Percentiles rank a stretch among this genome's conserved stretches.
These are phyloP conservation scores for Fusarium anguioides DNA, from an alignment of 2,329 filamentous ascomycete genomes.

Conservation along the genomic window DNA sequence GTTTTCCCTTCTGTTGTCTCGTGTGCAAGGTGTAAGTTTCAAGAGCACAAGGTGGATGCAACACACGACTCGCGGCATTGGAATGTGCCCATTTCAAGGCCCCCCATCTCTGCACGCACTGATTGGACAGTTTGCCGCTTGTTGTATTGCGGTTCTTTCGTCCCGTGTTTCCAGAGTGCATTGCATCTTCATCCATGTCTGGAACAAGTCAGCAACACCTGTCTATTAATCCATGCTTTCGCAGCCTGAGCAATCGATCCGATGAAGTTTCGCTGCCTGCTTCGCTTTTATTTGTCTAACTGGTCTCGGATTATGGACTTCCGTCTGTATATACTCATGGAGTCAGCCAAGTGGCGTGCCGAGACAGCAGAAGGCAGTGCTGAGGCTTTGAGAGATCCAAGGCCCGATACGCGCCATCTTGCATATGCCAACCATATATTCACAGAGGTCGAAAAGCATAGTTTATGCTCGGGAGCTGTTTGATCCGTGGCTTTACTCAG, in stretches of 20 bases:
- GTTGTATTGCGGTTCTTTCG: neutral
- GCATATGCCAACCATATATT: neutral
- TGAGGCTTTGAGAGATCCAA: slow-evolving; percentile 51
- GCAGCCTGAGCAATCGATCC: neutral
- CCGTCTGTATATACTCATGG: neutral
- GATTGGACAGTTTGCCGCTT: slow-evolving; percentile 28
- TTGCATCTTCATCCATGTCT: slow-evolving; percentile 26
- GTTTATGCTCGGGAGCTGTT: slow-evolving; percentile 42
- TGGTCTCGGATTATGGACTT: slow-evolving; percentile 14
- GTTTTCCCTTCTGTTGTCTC: slow-evolving; percentile 14
- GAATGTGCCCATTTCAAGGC: slow-evolving; percentile 20
- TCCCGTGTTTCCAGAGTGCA: slow-evolving; percentile 10
- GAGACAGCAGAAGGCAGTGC: slow-evolving; percentile 35
- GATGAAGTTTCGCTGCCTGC: slow-evolving; percentile 1
- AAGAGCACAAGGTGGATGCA: slow-evolving; percentile 14
- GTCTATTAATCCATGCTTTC: neutral
- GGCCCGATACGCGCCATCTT: slow-evolving; percentile 9
- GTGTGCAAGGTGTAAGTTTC: slow-evolving; percentile 7
- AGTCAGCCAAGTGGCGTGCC: slow-evolving; percentile 29
- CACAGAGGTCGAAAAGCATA: slow-evolving; percentile 12
- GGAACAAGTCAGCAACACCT: slow-evolving; percentile 3
- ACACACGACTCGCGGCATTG: slow-evolving; percentile 21
- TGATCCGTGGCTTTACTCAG: slow-evolving; percentile 53
- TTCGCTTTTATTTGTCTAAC: slow-evolving; percentile 15
- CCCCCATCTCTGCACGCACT: neutral